phyloP scores from a whole-genome alignment of 2,329 filamentous ascomycete genomes.

The Penicillium sp. region DNA sequence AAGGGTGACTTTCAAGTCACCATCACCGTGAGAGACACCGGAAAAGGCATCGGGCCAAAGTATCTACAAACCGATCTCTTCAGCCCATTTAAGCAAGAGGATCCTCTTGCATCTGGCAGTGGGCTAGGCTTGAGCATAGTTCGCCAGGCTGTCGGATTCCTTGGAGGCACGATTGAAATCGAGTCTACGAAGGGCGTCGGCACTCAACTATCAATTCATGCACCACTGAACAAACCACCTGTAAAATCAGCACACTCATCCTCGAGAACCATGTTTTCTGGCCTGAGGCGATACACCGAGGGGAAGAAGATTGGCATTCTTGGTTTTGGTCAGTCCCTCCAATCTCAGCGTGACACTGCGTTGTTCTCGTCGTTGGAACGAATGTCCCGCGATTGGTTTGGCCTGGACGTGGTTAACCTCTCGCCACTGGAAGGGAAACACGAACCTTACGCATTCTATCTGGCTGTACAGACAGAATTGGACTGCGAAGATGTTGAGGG shows the following conservation, averaged over 20 bases:
- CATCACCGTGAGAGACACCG: constrained; percentile 27
- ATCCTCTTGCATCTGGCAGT: constrained; percentile 16
- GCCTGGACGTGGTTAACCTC: constrained; percentile 9
- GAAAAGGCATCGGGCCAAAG: constrained; percentile 25
- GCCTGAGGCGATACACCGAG: constrained; percentile 5
- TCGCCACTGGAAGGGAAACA: constrained; percentile 2
- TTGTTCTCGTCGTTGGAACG: constrained; percentile 18
- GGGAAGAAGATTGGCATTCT: constrained; percentile 20
- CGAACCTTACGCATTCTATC: constrained; percentile 17
- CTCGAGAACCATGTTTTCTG: constrained; percentile 1
- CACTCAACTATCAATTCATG: constrained; percentile 7
- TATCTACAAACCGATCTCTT: constrained; percentile 18
- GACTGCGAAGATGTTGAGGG: constrained; percentile 15
- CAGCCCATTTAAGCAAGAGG: constrained; percentile 19
- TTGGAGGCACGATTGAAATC: constrained; percentile 11
- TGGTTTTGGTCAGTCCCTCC: constrained; percentile 12
- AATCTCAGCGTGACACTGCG: constrained; percentile 10
- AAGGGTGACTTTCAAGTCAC: constrained; percentile 11
- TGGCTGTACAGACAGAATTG: constrained; percentile 24
- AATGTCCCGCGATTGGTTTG: constrained; percentile 22
- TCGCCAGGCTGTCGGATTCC: constrained; percentile 7
- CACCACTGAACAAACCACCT: constrained; percentile 3
- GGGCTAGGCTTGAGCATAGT: constrained; percentile 17
- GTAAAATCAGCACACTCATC: background rate
- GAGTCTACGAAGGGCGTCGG: constrained; percentile 6